Conservation (phyloP, 306 rosid genomes). For the Trichosanthes truncata region DNA sequence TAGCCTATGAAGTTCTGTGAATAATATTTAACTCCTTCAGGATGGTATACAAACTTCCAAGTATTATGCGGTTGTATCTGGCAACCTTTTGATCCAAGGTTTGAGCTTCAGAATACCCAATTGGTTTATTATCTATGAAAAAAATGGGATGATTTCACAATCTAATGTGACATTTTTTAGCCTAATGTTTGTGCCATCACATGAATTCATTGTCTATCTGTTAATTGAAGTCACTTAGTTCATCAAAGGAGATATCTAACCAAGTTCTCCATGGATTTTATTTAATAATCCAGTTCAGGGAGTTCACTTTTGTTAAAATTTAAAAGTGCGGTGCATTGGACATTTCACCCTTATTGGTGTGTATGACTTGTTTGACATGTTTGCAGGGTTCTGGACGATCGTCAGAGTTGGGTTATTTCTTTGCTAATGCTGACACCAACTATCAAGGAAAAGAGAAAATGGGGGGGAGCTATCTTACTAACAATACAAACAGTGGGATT, state of each 20-base stretch:
- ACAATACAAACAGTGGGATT: slow-evolving; percentile 26
- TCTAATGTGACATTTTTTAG: background rate
- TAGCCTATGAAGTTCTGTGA: background rate
- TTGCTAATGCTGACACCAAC: slow-evolving; percentile 78
- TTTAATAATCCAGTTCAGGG: background rate
- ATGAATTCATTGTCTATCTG: background rate
- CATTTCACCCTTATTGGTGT: background rate
- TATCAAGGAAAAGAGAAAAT: slow-evolving; percentile 45
- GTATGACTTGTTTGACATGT: slow-evolving; percentile 20
- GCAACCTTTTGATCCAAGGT: background rate
- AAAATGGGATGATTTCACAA: background rate
- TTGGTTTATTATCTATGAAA: background rate
- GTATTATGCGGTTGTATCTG: background rate
- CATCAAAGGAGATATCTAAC: background rate
- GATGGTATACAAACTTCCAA: background rate
- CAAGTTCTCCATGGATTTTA: background rate
- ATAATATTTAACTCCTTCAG: background rate
- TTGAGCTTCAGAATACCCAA: background rate
- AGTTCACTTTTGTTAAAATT: background rate
- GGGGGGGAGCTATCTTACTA: slow-evolving; percentile 39
- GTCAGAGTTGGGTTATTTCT: slow-evolving; percentile 73
- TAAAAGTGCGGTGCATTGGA: background rate
- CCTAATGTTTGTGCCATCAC: background rate
- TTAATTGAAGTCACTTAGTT: background rate
- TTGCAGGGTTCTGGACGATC: slow-evolving; percentile 75